Percentiles rank a stretch among this genome's conserved stretches.
Evolutionary conservation across 306 rosid species (phyloP).

Genomic region (Malus sieversii): DNA sequence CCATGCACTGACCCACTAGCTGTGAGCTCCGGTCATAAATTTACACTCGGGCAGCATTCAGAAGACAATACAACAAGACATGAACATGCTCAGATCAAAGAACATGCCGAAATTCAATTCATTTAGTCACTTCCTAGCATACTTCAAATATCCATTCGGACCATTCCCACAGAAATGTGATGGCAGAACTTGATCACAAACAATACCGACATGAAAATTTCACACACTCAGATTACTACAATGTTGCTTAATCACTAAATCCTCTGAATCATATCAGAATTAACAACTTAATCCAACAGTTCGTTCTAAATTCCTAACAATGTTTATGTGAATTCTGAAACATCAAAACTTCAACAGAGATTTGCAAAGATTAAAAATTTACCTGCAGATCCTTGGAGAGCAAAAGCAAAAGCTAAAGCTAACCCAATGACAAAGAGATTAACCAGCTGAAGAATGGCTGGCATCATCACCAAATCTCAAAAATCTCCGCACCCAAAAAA

Average conservation of each 20-base stretch:
- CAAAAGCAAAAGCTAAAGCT: constrained; percentile 41
- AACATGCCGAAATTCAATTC: not conserved
- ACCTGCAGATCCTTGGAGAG: constrained; percentile 68
- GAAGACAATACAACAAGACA: not conserved
- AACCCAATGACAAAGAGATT: constrained; percentile 42
- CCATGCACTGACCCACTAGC: not conserved
- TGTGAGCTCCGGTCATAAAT: not conserved
- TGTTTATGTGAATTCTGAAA: not conserved
- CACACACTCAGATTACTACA: too few relatives aligned
- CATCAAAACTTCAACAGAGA: not conserved
- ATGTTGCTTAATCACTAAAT: too few relatives aligned
- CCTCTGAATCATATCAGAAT: not conserved
- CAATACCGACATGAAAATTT: not conserved
- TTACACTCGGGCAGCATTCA: not conserved
- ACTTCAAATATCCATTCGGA: not conserved
- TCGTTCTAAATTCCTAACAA: not conserved
- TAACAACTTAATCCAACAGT: not conserved
- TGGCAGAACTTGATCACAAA: constrained; percentile 3
- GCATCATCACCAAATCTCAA: constrained; percentile 32
- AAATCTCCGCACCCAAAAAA: constrained; percentile 13
- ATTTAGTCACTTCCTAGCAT: not conserved
- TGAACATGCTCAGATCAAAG: constrained; percentile 8
- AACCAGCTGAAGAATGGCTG: constrained; percentile 40
- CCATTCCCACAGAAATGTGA: not conserved
- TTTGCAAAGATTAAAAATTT: constrained; percentile 6